Conservation (phyloP, 495 filamentous ascomycete genomes). For the Penicillium paxilli region DNA sequence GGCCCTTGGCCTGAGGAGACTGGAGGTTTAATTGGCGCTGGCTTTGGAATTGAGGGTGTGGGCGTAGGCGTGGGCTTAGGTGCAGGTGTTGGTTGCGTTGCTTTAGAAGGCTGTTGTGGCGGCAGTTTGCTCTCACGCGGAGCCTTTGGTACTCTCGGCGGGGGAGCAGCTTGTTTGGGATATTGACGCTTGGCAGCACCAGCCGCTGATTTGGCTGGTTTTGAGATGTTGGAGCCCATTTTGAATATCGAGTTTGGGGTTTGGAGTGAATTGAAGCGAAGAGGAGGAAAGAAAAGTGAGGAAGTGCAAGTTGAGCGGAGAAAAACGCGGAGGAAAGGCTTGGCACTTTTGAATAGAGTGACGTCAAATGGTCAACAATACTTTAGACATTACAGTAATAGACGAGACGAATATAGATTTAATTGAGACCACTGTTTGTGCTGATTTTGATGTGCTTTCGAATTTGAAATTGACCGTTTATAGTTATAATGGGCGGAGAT, state of each 20-base stretch:
- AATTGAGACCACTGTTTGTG: too few relatives aligned
- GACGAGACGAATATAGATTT: too few relatives aligned
- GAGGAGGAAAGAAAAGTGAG: too few relatives aligned
- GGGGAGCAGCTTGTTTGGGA: conserved; percentile 47
- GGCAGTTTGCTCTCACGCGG: conserved; percentile 12
- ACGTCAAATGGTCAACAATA: conserved; percentile 29
- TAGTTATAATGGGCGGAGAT: too few relatives aligned
- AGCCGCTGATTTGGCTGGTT: conserved; percentile 56
- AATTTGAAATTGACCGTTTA: too few relatives aligned
- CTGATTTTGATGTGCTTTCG: background rate
- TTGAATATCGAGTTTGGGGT: too few relatives aligned
- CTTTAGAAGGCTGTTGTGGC: conserved; percentile 9
- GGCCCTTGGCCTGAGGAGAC: conserved; percentile 25
- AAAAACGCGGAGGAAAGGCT: conserved; percentile 25
- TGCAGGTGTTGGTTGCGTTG: conserved; percentile 29
- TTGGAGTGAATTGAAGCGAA: too few relatives aligned
- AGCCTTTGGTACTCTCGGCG: conserved; percentile 26
- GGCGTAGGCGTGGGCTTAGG: conserved; percentile 15
- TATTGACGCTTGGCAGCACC: conserved; percentile 55
- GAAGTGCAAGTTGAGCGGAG: conserved; percentile 4
- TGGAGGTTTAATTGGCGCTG: conserved; percentile 27
- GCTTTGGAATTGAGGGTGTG: conserved; percentile 20
- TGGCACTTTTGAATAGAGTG: conserved; percentile 24
- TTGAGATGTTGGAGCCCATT: conserved; percentile 67
- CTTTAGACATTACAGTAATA: too few relatives aligned